Base-by-base conservation (phyloP, 2,329 filamentous ascomycete genomes). In the Thermomyces lanuginosus region DNA sequence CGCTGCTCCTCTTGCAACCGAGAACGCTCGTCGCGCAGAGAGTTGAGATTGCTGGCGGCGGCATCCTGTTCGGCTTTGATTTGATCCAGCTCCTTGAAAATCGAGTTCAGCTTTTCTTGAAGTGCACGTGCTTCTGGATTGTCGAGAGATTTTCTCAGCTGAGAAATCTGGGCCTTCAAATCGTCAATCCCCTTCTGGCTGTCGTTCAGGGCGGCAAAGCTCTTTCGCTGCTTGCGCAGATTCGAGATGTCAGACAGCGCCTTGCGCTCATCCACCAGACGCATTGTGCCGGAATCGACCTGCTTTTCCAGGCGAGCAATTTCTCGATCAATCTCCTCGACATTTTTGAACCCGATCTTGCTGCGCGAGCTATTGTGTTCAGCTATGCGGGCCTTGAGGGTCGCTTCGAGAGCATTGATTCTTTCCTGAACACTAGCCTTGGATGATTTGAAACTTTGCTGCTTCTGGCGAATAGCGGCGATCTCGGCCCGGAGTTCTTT, bases 221-320 rank as follows among this genome's bases (percentile, higher is more conserved):
- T 77, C 72, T 93, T 95, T 61, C 80, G 80, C 46, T 78, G 69
- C 64, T 91, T 92, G 55, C 78, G 76, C 40, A 95, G 62, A 51
- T 61, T 76, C 25, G 77, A 79, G 43, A 92, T 76, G 44, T 93
- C 82, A 26, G 69, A 61, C 11, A 95, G 66, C 6, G 81, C 75
- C 69, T 93, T 95, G 66, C 82, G 91, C 70, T 95, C 89, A 44
- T 98, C 89, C 7, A 95, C 89, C 27, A 98, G 64, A 61, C 84
- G 92, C 77, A 98, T 84, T 51, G 69, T 77, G 38, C 86, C 86
- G 18, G 73, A 69, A 53, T 92, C 80, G 42, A 95, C 83, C 51
- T 86, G 70, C 56, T 76, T 76, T 40, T 92, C 80, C 28, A 93
- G 72, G 27, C 65, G 64, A 33, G 70, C 67, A 43, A 95, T 89